Conservation (phyloP, 495 filamentous ascomycete species). For the Tuber microsphaerosporum region DNA sequence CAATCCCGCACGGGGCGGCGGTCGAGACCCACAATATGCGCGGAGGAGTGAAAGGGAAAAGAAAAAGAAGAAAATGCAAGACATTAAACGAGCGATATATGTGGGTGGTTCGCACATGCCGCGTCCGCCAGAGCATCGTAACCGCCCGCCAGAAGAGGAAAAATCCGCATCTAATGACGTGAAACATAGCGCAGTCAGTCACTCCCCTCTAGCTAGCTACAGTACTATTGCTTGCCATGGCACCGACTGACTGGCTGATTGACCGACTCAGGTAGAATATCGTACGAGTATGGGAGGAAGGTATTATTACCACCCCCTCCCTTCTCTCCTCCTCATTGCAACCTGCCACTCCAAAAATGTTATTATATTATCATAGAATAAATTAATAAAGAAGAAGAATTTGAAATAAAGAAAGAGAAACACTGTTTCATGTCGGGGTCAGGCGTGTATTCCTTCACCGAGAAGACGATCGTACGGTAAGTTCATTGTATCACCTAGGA, state of each 20-base stretch:
- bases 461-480: background rate
- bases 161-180: constrained; percentile 35
- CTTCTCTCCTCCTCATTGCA: background rate
- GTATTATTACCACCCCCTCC: background rate
- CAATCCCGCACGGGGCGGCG: background rate
- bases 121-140: background rate
- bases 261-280: background rate
- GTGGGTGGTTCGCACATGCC: constrained; percentile 6
- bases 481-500: background rate
- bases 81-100: constrained; percentile 1
- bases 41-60: background rate
- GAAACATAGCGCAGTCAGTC: constrained; percentile 21
- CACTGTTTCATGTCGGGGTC: background rate
- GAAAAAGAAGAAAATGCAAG: background rate
- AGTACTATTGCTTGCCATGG: background rate
- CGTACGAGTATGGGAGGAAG: background rate
- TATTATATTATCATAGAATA: background rate
- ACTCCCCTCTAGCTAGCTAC: background rate
- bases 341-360: background rate
- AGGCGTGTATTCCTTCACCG: background rate
- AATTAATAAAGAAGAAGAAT: background rate
- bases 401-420: background rate
- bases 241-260: background rate
- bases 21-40: constrained; percentile 2
- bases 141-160: constrained; percentile 26